These are phyloP conservation scores for Pleurotus pulmonarius DNA, from an alignment of 768 basidiomycete genomes.

Conservation along the genomic window DNA sequence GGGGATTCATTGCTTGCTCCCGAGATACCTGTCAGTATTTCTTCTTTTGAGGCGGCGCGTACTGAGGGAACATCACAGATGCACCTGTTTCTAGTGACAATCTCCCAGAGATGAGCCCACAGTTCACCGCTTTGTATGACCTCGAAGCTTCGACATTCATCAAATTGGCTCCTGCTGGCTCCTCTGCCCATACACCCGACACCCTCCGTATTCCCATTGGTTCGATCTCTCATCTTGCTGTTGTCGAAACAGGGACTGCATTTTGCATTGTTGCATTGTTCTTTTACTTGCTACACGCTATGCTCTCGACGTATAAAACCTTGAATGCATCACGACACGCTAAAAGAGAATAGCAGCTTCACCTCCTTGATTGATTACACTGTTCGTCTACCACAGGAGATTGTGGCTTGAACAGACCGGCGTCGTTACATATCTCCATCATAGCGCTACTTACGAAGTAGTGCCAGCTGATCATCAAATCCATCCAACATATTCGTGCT, in stretches of 20 bases:
- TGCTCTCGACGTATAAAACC: neutral
- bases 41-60: neutral
- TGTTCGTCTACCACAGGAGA: too few species aligned
- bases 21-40: constrained; percentile 17
- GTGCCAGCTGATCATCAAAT: too few species aligned
- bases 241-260: constrained; percentile 40
- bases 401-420: too few species aligned
- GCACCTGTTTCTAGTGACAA: constrained; percentile 3
- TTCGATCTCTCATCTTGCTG: constrained; percentile 25
- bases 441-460: too few species aligned
- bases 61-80: neutral
- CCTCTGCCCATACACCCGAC: constrained; percentile 10
- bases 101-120: constrained; percentile 9
- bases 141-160: constrained; percentile 14
- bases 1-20: constrained; percentile 35
- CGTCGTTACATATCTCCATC: too few species aligned
- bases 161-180: constrained; percentile 14
- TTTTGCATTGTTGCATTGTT: constrained; percentile 35
- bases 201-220: constrained; percentile 36
- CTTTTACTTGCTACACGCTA: constrained; percentile 28
- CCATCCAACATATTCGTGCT: too few species aligned
- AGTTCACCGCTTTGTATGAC: constrained; percentile 16
- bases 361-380: too few species aligned
- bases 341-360: too few species aligned
- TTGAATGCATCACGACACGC: neutral